Conservation (phyloP, 2,329 filamentous ascomycete species). For the Lachnellula willkommii region DNA sequence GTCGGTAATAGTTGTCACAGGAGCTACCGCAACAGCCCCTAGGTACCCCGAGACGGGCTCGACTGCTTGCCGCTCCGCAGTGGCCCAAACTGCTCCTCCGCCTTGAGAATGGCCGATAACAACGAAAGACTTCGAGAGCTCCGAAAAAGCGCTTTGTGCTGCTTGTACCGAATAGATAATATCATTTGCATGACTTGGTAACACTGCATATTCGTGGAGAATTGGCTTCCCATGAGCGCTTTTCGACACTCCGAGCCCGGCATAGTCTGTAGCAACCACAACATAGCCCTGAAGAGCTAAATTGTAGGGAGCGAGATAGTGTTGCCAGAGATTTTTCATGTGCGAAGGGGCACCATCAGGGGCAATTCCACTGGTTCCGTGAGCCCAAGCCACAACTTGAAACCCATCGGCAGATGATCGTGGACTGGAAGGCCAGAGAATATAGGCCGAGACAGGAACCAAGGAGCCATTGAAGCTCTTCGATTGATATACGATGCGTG, state of each 20-base stretch:
- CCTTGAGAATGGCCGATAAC: constrained; percentile 44
- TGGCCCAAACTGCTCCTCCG: constrained; percentile 39
- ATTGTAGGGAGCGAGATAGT: constrained; percentile 35
- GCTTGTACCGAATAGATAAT: constrained; percentile 39
- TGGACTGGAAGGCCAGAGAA: constrained; percentile 3
- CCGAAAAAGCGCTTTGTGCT: constrained; percentile 38
- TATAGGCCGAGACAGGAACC: constrained; percentile 1
- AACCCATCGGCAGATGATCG: background rate
- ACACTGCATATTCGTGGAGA: constrained; percentile 37
- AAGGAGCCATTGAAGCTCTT: background rate
- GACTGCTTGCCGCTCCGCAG: constrained; percentile 25
- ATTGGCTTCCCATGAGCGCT: constrained; percentile 33
- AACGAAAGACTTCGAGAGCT: constrained; percentile 36
- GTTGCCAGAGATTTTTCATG: constrained; percentile 38
- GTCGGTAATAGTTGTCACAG: constrained; percentile 1
- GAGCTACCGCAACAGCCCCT: constrained; percentile 6
- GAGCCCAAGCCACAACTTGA: constrained; percentile 20
- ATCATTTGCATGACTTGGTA: constrained; percentile 38
- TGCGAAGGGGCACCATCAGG: constrained; percentile 38
- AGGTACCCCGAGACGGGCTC: constrained; percentile 9
- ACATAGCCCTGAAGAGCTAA: constrained; percentile 40
- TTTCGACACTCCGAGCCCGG: constrained; percentile 38
- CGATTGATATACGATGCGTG: constrained; percentile 3
- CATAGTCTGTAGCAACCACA: constrained; percentile 42
- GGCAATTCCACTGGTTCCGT: constrained; percentile 41